Conservation (phyloP, 2,329 filamentous ascomycete genomes). For the Fusarium sp. region DNA sequence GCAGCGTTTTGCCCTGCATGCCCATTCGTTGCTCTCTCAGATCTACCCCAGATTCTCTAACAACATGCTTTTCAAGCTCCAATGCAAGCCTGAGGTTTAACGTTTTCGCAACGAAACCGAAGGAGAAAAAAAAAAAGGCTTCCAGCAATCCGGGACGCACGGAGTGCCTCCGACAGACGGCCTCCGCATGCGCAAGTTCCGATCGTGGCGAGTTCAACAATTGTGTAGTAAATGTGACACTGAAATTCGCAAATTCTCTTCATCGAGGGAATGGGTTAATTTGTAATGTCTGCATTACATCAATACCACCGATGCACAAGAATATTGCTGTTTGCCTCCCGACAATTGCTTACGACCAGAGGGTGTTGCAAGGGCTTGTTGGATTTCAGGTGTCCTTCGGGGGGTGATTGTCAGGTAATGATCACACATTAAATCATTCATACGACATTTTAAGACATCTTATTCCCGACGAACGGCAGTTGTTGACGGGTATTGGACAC, state of each 20-base stretch:
- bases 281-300: slow-evolving; percentile 36
- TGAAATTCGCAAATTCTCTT: slow-evolving; percentile 12
- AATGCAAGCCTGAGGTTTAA: slow-evolving; percentile 25
- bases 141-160: not conserved
- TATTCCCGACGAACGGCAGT: not conserved
- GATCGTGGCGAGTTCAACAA: slow-evolving; percentile 30
- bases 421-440: not conserved
- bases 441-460: not conserved
- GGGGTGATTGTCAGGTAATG: not conserved
- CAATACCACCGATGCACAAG: slow-evolving; percentile 6
- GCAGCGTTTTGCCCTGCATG: not conserved
- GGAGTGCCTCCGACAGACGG: slow-evolving; percentile 2
- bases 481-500: not conserved
- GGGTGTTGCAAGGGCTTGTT: not conserved
- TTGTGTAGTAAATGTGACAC: slow-evolving; percentile 6
- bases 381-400: not conserved
- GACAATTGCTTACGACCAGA: not conserved
- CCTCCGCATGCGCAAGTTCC: slow-evolving; percentile 18
- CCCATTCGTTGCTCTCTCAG: slow-evolving; percentile 26
- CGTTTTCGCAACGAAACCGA: slow-evolving; percentile 25
- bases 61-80: not conserved
- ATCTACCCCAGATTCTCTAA: slow-evolving; percentile 31
- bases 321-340: not conserved
- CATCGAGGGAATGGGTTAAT: slow-evolving; percentile 14
- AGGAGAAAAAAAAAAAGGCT: not conserved